Evolutionary conservation across 352 stramenopile species (phyloP).

Genomic region (Labyrinthula sp.): DNA sequence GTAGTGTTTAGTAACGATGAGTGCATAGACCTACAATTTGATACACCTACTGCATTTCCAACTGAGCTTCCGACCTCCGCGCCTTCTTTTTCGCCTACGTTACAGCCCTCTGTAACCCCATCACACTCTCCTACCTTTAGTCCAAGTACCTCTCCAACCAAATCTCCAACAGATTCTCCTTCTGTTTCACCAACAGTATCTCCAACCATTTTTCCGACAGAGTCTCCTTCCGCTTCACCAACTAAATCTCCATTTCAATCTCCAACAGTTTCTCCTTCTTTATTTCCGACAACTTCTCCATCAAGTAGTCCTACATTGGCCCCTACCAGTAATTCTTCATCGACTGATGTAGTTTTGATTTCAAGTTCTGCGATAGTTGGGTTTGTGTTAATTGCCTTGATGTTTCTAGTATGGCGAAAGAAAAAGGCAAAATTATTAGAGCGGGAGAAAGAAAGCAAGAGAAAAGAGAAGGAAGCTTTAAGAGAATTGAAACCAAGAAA

Average conservation of each 20-base stretch:
- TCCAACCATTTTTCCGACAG: slow-evolving; percentile 11
- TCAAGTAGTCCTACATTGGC: too few species aligned
- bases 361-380: too few species aligned
- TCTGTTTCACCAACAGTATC: not conserved
- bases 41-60: not conserved
- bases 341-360: too few species aligned
- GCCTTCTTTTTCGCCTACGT: not conserved
- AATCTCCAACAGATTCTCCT: slow-evolving; percentile 1
- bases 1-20: too few species aligned
- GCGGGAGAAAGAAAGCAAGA: too few species aligned
- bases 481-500: too few species aligned
- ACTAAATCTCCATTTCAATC: not conserved
- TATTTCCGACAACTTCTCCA: slow-evolving; percentile 5
- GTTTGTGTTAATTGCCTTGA: too few species aligned
- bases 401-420: too few species aligned
- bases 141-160: not conserved
- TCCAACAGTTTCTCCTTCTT: not conserved
- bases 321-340: too few species aligned
- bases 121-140: not conserved
- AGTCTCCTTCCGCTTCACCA: not conserved
- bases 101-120: not conserved
- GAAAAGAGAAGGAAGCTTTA: too few species aligned
- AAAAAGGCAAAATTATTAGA: too few species aligned
- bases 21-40: slow-evolving; percentile 1
- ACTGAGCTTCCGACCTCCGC: not conserved